Evolutionary conservation across 2,329 filamentous ascomycete genomes (phyloP), one percentile per base, ranked within the genome.

Genomic region (Harringtonia lauricola): DNA sequence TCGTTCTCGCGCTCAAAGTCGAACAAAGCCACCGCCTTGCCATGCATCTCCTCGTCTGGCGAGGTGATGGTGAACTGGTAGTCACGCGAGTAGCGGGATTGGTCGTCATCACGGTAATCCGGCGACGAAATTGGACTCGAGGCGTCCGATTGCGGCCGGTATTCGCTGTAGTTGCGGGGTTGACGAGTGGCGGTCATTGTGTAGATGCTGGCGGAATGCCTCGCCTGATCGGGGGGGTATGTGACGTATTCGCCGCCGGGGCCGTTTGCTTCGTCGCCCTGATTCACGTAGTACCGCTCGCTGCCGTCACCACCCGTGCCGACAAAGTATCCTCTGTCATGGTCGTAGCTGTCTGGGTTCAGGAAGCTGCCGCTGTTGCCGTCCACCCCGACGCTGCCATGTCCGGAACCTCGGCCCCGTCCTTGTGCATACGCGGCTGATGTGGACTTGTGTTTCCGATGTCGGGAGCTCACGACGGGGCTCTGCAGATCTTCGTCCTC

Each of bases 1-100:
- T 95, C 88, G 59, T 96, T 95, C 62, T 96, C 90, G 28, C 89
- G 78, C 54, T 81, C 81, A 64, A 98, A 98, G 59, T 95, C 89
- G 59, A 95, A 98, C 19, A 98, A 70, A 8, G 92, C 92, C 24
- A 98, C 86, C 12, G 88, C 89, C 59, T 94, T 95, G 39, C 92
- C 92, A 57, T 95, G 89, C 77, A 95, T 95, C 61, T 96, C 88
- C 64, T 96, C 90, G 60, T 96, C 92, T 6, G 89, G 88, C 14
- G 86, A 94, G 15, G 86, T 90, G 54, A 95, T 94, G 17, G 87
- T 94, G 60, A 95, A 95, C 55, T 94, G 86, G 60, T 94, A 95
- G 62, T 95, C 86, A 52, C 85, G 79, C 37, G 87, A 94, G 62
- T 89, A 94, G 55, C 88, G 78, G 44, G 81, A 86, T 58, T 86